Conservation (phyloP, 305 asterid genomes). For the Fraxinus velutina region DNA sequence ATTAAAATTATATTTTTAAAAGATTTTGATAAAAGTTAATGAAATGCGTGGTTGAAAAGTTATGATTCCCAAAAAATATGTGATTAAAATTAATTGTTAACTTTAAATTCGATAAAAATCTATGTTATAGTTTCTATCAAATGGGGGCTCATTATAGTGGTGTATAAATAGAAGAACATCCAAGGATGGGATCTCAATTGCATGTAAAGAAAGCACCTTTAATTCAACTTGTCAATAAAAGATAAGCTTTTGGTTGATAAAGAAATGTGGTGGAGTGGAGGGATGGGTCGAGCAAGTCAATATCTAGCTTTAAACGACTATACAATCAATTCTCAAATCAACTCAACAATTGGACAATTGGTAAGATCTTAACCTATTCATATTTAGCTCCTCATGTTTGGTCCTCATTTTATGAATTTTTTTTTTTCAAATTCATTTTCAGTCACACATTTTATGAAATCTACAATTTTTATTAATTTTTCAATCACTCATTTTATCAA, state of each 20-base stretch:
- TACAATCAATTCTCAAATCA: conserved; percentile 10
- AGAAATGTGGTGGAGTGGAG: neutral
- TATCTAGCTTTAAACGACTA: neutral
- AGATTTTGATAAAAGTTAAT: too few relatives aligned
- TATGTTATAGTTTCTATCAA: too few relatives aligned
- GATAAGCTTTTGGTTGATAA: neutral
- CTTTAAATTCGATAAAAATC: too few relatives aligned
- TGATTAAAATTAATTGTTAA: too few relatives aligned
- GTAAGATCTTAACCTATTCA: neutral
- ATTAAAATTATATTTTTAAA: too few relatives aligned
- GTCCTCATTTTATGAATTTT: neutral
- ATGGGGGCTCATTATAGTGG: neutral
- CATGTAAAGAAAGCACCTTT: neutral
- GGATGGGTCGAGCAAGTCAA: neutral
- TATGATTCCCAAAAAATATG: too few relatives aligned
- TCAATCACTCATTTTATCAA: neutral
- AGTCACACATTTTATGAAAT: too few relatives aligned
- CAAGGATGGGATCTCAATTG: neutral
- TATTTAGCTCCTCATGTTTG: neutral
- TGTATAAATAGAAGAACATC: neutral
- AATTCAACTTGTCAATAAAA: neutral
- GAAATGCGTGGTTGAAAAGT: too few relatives aligned
- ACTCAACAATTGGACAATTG: neutral
- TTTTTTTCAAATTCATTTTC: neutral
- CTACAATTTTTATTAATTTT: too few relatives aligned